phyloP scores from a whole-genome alignment of 768 basidiomycete genomes.

The Amanita inopinata region DNA sequence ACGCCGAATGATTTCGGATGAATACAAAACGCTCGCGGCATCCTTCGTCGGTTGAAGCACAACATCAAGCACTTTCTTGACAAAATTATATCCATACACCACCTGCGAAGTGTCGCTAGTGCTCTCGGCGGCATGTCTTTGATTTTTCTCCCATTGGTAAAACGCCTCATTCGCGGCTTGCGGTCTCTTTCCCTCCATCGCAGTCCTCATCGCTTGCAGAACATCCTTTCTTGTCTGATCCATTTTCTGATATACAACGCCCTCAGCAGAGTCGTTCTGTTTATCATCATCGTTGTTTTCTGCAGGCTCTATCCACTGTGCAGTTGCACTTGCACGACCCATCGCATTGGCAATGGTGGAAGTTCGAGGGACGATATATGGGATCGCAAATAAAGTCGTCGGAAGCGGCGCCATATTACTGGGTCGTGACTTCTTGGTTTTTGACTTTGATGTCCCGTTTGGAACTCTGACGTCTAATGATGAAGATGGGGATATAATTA shows the following conservation, averaged over 20 bases:
- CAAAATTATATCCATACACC: slow-evolving; percentile 34
- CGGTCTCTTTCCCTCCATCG: slow-evolving; percentile 32
- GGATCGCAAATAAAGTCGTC: slow-evolving; percentile 52
- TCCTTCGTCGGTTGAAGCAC: slow-evolving; percentile 33
- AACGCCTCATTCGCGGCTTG: slow-evolving; percentile 51
- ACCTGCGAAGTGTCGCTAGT: not conserved
- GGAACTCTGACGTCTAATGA: not conserved
- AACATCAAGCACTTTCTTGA: slow-evolving; percentile 46
- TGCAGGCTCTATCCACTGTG: not conserved
- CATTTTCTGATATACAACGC: not conserved
- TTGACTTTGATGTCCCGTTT: not conserved
- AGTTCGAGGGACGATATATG: slow-evolving; percentile 36
- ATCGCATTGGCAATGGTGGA: slow-evolving; percentile 46
- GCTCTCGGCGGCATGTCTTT: slow-evolving; percentile 14
- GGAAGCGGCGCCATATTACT: slow-evolving; percentile 22
- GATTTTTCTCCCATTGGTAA: slow-evolving; percentile 43
- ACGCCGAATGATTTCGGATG: slow-evolving; percentile 44
- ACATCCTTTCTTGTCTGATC: slow-evolving; percentile 18
- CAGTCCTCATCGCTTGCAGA: slow-evolving; percentile 26
- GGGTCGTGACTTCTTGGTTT: not conserved
- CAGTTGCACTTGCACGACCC: slow-evolving; percentile 11
- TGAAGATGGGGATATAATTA: slow-evolving; percentile 33
- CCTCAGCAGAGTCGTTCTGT: not conserved
- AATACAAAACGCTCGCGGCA: slow-evolving; percentile 31
- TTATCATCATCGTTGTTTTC: not conserved